phyloP scores from a whole-genome alignment of 768 basidiomycete genomes.

The Aureoboletus auriporus region DNA sequence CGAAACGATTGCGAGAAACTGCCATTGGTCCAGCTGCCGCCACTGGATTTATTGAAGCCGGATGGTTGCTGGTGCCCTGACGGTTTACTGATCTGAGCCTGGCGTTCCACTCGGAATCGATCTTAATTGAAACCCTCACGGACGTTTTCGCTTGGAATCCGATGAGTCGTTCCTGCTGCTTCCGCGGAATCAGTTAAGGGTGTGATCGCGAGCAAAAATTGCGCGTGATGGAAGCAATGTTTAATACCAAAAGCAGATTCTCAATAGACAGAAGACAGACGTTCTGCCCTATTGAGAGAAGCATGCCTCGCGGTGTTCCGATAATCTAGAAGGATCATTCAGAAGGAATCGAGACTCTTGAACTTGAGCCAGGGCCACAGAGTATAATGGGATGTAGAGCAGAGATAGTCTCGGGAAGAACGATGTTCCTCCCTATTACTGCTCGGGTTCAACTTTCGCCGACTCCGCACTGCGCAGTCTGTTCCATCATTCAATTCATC shows the following conservation, averaged over 20 bases:
- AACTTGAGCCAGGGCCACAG: too few relatives aligned
- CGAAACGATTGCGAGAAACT: not conserved
- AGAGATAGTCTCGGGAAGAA: too few relatives aligned
- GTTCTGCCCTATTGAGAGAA: not conserved
- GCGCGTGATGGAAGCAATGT: not conserved
- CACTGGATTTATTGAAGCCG: too few relatives aligned
- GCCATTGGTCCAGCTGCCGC: conserved; percentile 9
- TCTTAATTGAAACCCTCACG: too few relatives aligned
- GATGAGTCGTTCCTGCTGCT: not conserved
- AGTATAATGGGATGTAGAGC: too few relatives aligned
- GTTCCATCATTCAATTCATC: too few relatives aligned
- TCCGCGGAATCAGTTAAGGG: not conserved
- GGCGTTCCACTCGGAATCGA: too few relatives aligned
- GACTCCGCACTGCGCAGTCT: too few relatives aligned
- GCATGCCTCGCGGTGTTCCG: not conserved
- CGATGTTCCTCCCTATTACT: too few relatives aligned
- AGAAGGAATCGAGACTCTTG: not conserved
- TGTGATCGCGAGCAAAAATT: not conserved
- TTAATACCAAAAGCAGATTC: not conserved
- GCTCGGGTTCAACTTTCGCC: too few relatives aligned
- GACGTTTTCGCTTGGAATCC: not conserved
- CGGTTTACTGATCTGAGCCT: too few relatives aligned
- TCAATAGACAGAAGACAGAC: not conserved
- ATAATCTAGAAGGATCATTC: not conserved
- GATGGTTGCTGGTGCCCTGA: not conserved